Evolutionary conservation across 139 green algal species (phyloP).

Genomic region (Nannochloris sp.): DNA sequence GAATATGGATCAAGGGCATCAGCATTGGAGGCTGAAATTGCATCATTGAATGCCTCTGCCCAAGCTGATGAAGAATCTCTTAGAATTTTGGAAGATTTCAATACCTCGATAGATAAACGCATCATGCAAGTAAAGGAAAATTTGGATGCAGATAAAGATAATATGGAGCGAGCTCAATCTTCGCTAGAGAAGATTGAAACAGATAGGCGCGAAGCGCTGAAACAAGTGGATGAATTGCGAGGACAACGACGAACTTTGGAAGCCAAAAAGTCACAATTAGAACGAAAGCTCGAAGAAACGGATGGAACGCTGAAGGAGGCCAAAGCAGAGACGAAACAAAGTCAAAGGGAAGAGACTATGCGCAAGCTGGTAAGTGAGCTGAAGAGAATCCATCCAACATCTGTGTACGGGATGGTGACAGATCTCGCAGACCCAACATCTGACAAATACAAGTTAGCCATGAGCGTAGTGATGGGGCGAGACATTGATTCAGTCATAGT

Average conservation of each 20-base stretch:
- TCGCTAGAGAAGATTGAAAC: constrained; percentile 12
- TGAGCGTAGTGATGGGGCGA: constrained; percentile 72
- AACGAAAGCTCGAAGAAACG: constrained; percentile 46
- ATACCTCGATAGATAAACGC: constrained; percentile 30
- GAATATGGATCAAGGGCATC: constrained; percentile 34
- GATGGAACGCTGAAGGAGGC: constrained; percentile 57
- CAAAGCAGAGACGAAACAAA: constrained; percentile 55
- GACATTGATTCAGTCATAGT: constrained; percentile 88
- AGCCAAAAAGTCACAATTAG: constrained; percentile 31
- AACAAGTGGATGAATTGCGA: constrained; percentile 13
- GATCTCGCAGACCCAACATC: constrained; percentile 68
- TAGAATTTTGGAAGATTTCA: constrained; percentile 18
- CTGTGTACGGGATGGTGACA: constrained; percentile 70
- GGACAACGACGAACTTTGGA: constrained; percentile 23
- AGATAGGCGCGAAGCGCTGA: constrained; percentile 25
- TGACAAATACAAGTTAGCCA: constrained; percentile 73
- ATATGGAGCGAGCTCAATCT: not conserved
- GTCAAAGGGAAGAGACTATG: constrained; percentile 48
- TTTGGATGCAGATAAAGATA: constrained; percentile 2
- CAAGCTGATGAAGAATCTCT: constrained; percentile 40
- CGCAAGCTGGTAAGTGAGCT: constrained; percentile 53
- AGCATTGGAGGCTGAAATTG: constrained; percentile 28
- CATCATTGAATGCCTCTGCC: constrained; percentile 21
- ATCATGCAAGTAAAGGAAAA: constrained; percentile 5
- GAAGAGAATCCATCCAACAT: constrained; percentile 48